A percentile compares a stretch with the other conserved stretches of the same genome.
Evolutionary conservation across 23 red algal genomes (phyloP).

Genomic region (Agarophyton chilense): DNA sequence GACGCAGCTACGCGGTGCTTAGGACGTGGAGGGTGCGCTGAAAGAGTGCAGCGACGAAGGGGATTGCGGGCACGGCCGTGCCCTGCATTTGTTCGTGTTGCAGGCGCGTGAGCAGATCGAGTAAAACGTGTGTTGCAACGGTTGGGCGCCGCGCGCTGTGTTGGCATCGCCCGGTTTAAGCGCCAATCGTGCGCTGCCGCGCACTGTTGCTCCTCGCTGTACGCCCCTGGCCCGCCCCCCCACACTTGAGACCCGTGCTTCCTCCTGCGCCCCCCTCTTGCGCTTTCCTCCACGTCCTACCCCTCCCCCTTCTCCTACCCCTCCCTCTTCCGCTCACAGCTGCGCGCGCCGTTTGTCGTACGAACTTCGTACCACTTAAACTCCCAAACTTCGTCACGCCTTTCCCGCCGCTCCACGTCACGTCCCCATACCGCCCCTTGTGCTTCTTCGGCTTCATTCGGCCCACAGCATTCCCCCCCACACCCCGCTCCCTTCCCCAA

Average conservation of each 20-base stretch:
- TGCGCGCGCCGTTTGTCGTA: no score
- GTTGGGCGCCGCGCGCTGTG: not conserved
- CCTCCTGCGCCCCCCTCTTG: no score
- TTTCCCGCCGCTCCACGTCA: not conserved
- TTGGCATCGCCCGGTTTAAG: no score
- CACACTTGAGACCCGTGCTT: not conserved
- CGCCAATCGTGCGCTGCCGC: not conserved
- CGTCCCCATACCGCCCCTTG: no score
- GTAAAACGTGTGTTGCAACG: no score
- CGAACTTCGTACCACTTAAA: no score
- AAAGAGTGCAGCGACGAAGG: not conserved
- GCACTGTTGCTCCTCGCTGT: not conserved
- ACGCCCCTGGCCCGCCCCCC: not conserved
- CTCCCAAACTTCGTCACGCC: no score
- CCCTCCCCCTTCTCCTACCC: not conserved
- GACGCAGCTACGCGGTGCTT: constrained; percentile 23
- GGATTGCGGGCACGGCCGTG: no score
- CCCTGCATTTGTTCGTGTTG: constrained; percentile 54
- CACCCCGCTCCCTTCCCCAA: not conserved
- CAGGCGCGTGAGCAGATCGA: constrained; percentile 69
- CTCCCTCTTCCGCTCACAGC: no score
- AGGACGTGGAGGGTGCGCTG: constrained; percentile 80
- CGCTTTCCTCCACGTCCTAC: not conserved
- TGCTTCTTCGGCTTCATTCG: no score
- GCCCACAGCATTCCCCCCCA: no score